Evolutionary conservation across 169 alveolate species (phyloP).

Genomic region (Eimeria necatrix): DNA sequence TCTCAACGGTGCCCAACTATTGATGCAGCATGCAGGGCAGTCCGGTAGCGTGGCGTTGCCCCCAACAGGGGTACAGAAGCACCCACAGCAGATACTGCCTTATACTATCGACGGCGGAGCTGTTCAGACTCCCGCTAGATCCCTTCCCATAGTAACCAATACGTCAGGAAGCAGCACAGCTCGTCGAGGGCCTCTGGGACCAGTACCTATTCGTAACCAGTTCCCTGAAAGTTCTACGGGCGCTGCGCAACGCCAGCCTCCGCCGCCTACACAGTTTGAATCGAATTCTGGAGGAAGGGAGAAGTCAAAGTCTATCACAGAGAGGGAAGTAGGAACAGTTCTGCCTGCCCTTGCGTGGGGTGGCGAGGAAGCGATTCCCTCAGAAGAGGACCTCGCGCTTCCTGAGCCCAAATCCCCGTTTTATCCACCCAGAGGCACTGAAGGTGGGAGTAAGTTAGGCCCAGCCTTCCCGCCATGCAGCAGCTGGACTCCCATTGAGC

Average conservation of each 20-base stretch:
- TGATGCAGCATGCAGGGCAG: constrained; percentile 75
- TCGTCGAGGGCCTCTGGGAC: not conserved
- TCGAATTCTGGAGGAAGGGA: constrained; percentile 24
- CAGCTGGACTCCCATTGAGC: constrained; percentile 74
- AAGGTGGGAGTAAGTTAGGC: constrained; percentile 16
- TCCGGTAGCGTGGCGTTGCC: constrained; percentile 28
- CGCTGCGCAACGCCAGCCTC: not conserved
- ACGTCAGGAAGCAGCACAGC: not conserved
- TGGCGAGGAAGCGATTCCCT: constrained; percentile 63
- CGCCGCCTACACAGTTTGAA: not conserved
- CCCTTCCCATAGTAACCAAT: constrained; percentile 37
- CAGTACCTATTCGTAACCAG: not conserved
- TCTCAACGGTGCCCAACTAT: constrained; percentile 68
- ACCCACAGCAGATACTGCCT: constrained; percentile 55
- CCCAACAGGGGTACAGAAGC: constrained; percentile 40
- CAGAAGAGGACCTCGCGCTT: constrained; percentile 67
- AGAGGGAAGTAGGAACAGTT: constrained; percentile 67
- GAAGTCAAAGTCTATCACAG: constrained; percentile 70
- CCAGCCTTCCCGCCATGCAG: constrained; percentile 62
- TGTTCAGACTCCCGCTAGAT: constrained; percentile 15
- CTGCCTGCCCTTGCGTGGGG: constrained; percentile 66
- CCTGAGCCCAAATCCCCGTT: constrained; percentile 73
- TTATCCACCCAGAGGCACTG: constrained; percentile 54
- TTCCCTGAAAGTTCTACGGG: not conserved
- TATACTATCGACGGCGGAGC: constrained; percentile 70